Conservation (phyloP, 2,329 filamentous ascomycete genomes). For the Fusarium sarcochroum region DNA sequence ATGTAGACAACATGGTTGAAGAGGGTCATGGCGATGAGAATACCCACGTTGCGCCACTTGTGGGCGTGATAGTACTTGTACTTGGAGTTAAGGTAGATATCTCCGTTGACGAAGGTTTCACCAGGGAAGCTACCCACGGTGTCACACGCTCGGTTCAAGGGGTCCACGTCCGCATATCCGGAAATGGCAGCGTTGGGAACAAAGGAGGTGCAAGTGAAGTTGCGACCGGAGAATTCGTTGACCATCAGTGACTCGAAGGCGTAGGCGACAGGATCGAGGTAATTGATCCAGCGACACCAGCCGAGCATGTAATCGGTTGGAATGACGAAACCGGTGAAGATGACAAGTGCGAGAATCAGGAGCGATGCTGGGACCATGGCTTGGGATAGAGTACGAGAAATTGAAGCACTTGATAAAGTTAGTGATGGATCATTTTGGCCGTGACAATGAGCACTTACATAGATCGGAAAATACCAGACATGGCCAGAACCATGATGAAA, state of each 20-base stretch:
- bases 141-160: constrained; percentile 60
- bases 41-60: constrained; percentile 70
- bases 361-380: constrained; percentile 60
- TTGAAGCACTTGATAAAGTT: constrained; percentile 39
- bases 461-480: constrained; percentile 73
- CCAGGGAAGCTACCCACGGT: constrained; percentile 64
- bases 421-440: neutral
- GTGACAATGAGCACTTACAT: constrained; percentile 41
- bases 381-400: constrained; percentile 68
- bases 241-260: constrained; percentile 76
- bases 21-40: constrained; percentile 66
- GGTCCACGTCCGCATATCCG: constrained; percentile 49
- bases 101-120: constrained; percentile 59
- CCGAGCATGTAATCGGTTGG: constrained; percentile 66
- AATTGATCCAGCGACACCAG: constrained; percentile 79
- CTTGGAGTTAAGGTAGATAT: constrained; percentile 60
- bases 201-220: constrained; percentile 45
- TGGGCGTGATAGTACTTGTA: constrained; percentile 64
- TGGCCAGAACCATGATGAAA: constrained; percentile 69
- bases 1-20: constrained; percentile 65
- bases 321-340: constrained; percentile 66
- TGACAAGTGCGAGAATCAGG: constrained; percentile 53
- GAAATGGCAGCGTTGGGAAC: constrained; percentile 46
- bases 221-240: constrained; percentile 70
- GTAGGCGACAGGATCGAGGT: constrained; percentile 75